Base-by-base conservation (phyloP, 2,329 filamentous ascomycete species). In the Emydomyces testavorans region DNA sequence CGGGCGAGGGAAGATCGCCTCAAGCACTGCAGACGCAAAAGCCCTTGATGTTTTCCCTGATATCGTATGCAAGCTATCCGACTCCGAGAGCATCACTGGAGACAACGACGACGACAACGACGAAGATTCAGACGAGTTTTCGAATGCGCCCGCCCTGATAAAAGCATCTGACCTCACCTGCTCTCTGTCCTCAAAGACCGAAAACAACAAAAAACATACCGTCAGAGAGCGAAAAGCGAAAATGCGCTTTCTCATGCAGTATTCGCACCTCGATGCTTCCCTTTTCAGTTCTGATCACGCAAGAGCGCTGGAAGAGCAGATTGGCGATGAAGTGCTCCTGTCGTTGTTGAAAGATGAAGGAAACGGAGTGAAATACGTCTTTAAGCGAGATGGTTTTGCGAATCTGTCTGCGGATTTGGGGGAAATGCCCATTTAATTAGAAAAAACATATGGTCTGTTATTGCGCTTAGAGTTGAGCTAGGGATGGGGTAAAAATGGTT, bases 1-100 rank as follows among this genome's bases (percentile, higher is more conserved):
- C 4, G 80, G 80, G 0, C 67, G 61, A 6, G 80, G 79, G 23
- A 21, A 29, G 8, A 31, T 13, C 8, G 11, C 32, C 35, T 15
- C 11, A 28, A 23, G 15, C 29, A 13, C 23, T 7, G 32, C 13
- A 18, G 32, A 16, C 8, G 32, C n/a, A 13, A 15, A 35, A 18
- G 32, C 13, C 32, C 6, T 8, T 34, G 31, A 35, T 16, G n/a
- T 6, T n/a, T 2, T 15, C 23, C 6, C 18, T 1, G 10, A 34
- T 31, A 7, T 2, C 13, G 28, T 40, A 13, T 28, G 15, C 11
- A 39, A 49, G 18, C 13, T 20, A 16, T 36, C 10, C 4, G 43
- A 38, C 13, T 24, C 26, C 28, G 35, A 32, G 15, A 35, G 26
- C 20, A n/a, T 11, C 31, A 13, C 50, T 21, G 50, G 50, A 2